Base-by-base conservation (phyloP, 768 basidiomycete genomes). In the Tephrocybe sp. region DNA sequence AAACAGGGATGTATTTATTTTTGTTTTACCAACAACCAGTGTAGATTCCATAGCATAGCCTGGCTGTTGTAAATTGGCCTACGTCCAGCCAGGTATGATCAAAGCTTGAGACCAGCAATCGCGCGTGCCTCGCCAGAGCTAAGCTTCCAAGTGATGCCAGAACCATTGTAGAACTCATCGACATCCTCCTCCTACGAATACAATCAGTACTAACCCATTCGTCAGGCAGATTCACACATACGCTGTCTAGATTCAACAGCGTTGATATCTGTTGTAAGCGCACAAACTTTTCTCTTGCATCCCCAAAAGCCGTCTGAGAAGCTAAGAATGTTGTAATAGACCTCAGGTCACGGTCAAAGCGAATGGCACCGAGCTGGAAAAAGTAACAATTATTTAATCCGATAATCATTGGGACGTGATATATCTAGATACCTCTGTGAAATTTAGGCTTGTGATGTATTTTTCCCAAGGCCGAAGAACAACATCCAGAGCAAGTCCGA, bases 381-480 rank as follows among this genome's bases (percentile, higher is more conserved):
- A 42, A 6, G 19, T 47, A 18, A 2, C 46, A 16, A 47, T 52
- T 38, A 39, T 42, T 34, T 16, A 16, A 42, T 36, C 19, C 12
- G n/a, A 25, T 38, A 33, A 19, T 12, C 40, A 13, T 37, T n/a
- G 38, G 23, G 21, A 18, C n/a, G n/a, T n/a, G n/a, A n/a, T n/a
- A n/a, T n/a, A n/a, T 31, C 4, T 12, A 51, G 79, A 22, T 57
- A 88, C 94, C 78, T 98, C 95, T 10, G 90, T 90, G 63, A 89
- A 97, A 67, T 80, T 86, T 60, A 95, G 75, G 1, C 81, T 76
- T 57, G 84, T 74, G 18, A 94, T 73, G 57, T 84, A 80, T 65
- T 91, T 95, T 69, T 99, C 97, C 94, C 94, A 97, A 37, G 94
- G 94, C 40, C 91, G 78, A n/a, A 97, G 82, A 16, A 98, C 72